These are phyloP conservation scores for Ilex paraguariensis DNA, from an alignment of 305 asterid species.

Conservation along the genomic window DNA sequence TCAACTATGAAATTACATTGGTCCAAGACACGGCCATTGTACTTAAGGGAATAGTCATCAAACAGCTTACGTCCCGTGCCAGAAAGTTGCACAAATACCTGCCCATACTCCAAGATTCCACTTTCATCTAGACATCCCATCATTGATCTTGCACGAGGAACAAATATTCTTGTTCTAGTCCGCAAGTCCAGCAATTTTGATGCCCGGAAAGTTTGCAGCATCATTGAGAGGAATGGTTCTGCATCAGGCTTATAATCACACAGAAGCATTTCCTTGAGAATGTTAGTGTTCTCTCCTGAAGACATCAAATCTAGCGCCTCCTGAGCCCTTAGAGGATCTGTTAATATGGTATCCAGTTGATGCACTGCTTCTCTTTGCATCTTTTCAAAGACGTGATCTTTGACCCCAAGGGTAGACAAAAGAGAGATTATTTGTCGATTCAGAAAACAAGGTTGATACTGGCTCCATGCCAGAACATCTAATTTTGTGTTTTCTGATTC, in stretches of 20 bases:
- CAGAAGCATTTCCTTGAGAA: conserved; percentile 2
- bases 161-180: not conserved
- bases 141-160: not conserved
- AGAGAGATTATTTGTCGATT: conserved; percentile 1
- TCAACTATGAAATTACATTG: not conserved
- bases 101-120: not conserved
- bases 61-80: not conserved
- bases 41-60: not conserved
- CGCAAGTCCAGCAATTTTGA: conserved; percentile 3
- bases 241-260: conserved; percentile 4
- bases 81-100: conserved; percentile 4
- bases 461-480: not conserved
- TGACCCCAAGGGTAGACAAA: conserved; percentile 1
- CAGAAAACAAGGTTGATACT: not conserved
- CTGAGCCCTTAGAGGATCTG: not conserved
- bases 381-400: conserved; percentile 1
- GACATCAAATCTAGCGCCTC: conserved; percentile 7
- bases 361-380: not conserved
- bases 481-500: not conserved
- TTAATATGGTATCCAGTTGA: not conserved
- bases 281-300: conserved; percentile 2
- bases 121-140: conserved; percentile 4
- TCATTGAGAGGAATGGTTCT: conserved; percentile 3
- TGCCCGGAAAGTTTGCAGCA: conserved; percentile 3
- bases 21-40: not conserved